These are phyloP conservation scores for Pseudogymnoascus sp. DNA, from an alignment of 2,329 filamentous ascomycete species.

Conservation along the genomic window DNA sequence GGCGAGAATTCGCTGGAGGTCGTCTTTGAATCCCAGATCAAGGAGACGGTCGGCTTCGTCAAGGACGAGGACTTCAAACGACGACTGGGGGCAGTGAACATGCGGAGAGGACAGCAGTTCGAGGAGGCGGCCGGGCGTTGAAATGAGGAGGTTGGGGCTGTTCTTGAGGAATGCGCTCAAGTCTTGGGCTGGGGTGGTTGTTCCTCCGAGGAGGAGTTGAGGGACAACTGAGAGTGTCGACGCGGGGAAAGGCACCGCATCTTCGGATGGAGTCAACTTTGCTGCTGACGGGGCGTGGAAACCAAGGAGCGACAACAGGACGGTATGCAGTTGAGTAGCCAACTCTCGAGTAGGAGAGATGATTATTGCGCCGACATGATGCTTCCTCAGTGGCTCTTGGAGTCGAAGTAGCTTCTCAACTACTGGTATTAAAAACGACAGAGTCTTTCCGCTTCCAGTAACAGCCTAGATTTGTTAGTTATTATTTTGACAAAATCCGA, in stretches of 20 bases:
- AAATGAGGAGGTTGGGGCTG: constrained; percentile 82
- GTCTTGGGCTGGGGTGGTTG: constrained; percentile 74
- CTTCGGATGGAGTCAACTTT: constrained; percentile 46
- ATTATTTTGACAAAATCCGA: neutral
- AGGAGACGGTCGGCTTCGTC: constrained; percentile 91
- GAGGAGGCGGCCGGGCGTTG: constrained; percentile 81
- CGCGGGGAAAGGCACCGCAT: constrained; percentile 42
- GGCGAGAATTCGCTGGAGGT: constrained; percentile 76
- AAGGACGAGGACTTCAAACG: constrained; percentile 85
- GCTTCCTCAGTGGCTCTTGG: constrained; percentile 76
- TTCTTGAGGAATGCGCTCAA: constrained; percentile 74
- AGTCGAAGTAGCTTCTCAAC: constrained; percentile 73
- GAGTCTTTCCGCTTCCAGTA: constrained; percentile 84
- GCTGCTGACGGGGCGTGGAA: constrained; percentile 78
- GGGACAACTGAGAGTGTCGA: constrained; percentile 58
- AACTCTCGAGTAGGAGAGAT: constrained; percentile 91
- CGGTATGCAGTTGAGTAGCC: constrained; percentile 80
- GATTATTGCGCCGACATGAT: constrained; percentile 85
- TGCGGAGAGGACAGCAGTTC: constrained; percentile 81
- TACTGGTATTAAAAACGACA: constrained; percentile 77
- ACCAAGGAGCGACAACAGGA: constrained; percentile 65
- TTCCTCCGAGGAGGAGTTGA: constrained; percentile 80
- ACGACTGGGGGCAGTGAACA: constrained; percentile 78
- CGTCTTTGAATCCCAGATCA: constrained; percentile 88
- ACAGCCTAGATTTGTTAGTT: constrained; percentile 50